phyloP scores from a whole-genome alignment of 78 protist species.

The Dictyostelium citrinum region DNA sequence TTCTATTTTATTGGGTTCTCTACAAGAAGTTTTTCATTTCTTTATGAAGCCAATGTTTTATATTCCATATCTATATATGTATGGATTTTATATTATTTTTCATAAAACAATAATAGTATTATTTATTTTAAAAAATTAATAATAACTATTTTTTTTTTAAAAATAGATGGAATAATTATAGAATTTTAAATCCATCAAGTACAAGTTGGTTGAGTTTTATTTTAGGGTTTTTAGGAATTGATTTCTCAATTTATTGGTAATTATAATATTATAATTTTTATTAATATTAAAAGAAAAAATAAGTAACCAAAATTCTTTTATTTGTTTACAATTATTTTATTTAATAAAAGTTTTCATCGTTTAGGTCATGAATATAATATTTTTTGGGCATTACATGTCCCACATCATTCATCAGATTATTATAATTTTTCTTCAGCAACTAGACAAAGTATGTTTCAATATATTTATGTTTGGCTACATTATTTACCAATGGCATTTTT shows the following conservation, averaged over 20 bases:
- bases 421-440: constrained; percentile 19
- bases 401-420: constrained; percentile 15
- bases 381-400: constrained; percentile 25
- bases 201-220: constrained; percentile 1
- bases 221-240: constrained; percentile 11
- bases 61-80: constrained; percentile 29
- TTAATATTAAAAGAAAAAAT: no score
- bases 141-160: no score
- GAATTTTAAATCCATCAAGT: background rate
- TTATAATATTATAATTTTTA: no score
- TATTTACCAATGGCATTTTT: constrained; percentile 36
- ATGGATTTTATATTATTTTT: no score
- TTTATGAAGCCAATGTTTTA: constrained; percentile 20
- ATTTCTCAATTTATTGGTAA: constrained; percentile 9
- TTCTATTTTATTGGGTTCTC: constrained; percentile 8
- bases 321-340: background rate
- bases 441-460: constrained; percentile 24
- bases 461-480: constrained; percentile 15
- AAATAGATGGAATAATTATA: constrained; percentile 35
- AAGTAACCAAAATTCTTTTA: no score
- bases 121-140: no score
- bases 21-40: constrained; percentile 31
- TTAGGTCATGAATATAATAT: constrained; percentile 8
- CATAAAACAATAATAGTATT: no score
- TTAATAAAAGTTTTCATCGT: background rate